Conservation (phyloP, 306 rosid genomes). For the Vachellia pachyceras region DNA sequence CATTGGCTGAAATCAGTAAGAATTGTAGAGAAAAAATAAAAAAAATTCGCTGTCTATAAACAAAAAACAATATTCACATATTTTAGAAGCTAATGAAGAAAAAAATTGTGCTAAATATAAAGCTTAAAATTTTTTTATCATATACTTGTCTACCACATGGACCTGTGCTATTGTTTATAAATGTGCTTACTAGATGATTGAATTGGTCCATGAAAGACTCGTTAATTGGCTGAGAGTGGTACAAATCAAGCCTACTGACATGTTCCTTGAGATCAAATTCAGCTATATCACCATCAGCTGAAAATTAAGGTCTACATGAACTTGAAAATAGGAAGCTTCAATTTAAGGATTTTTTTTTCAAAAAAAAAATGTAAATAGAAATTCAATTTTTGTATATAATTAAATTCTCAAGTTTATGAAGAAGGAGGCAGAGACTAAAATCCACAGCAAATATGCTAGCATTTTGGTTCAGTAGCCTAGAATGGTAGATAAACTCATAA, state of each 20-base stretch:
- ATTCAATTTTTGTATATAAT: neutral
- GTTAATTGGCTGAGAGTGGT: neutral
- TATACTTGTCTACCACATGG: conserved; percentile 16
- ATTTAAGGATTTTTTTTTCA: too few species aligned
- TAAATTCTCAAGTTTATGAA: neutral
- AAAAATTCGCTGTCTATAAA: neutral
- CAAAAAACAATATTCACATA: neutral
- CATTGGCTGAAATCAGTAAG: conserved; percentile 17
- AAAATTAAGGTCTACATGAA: neutral
- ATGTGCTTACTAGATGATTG: conserved; percentile 3
- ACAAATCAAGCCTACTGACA: neutral
- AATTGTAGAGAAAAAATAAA: neutral
- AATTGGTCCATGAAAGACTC: neutral
- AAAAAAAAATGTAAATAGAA: too few species aligned
- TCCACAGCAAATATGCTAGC: too few species aligned
- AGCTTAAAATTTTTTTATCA: neutral
- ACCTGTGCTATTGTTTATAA: conserved; percentile 1
- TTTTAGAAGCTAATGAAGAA: conserved; percentile 3
- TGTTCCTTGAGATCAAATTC: neutral
- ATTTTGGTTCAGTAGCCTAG: neutral
- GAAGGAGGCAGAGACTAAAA: too few species aligned
- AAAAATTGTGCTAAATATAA: neutral
- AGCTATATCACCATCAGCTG: neutral
- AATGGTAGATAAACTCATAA: neutral
- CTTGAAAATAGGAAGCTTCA: neutral